phyloP scores from a whole-genome alignment of 163 green algal genomes.

The Scenedesmus sp. region DNA sequence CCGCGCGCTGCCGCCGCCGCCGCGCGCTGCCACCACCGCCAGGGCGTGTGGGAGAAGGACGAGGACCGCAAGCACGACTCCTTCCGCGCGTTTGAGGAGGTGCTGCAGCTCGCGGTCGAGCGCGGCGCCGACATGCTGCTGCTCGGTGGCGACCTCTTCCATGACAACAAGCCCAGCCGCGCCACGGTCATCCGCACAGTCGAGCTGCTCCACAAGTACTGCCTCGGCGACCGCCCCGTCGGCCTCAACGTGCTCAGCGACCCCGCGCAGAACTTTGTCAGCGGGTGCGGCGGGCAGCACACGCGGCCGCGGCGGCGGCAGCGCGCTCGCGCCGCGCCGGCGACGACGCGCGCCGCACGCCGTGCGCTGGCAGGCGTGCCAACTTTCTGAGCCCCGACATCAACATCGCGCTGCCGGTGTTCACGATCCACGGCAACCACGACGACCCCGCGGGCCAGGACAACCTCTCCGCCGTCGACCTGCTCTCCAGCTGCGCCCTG shows the following conservation, averaged over 20 bases:
- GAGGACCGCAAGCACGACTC: slow-evolving; percentile 92
- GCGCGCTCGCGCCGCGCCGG: not conserved
- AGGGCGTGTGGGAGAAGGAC: slow-evolving; percentile 97
- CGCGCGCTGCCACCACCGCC: not conserved
- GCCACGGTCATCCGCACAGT: slow-evolving; percentile 90
- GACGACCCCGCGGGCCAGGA: slow-evolving; percentile 91
- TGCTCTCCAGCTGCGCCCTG: slow-evolving; percentile 86
- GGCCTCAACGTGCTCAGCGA: slow-evolving; percentile 86
- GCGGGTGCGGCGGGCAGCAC: slow-evolving; percentile 52
- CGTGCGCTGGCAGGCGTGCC: slow-evolving; percentile 47
- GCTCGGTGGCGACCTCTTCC: slow-evolving; percentile 97
- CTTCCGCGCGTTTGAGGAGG: slow-evolving; percentile 94
- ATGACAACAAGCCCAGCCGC: slow-evolving; percentile 97
- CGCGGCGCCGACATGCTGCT: slow-evolving; percentile 87
- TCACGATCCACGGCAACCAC: slow-evolving; percentile 99
- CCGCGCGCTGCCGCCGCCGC: not conserved
- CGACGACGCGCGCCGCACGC: not conserved
- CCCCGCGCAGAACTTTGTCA: slow-evolving; percentile 84
- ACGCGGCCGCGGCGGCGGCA: not conserved
- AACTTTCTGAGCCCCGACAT: slow-evolving; percentile 95
- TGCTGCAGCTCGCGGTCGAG: slow-evolving; percentile 74
- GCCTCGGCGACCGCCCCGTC: slow-evolving; percentile 81
- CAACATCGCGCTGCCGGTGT: slow-evolving; percentile 94
- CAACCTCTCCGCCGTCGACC: slow-evolving; percentile 95
- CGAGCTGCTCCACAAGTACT: slow-evolving; percentile 86